Percentiles rank a stretch among this genome's conserved stretches.
Evolutionary conservation across 371 early-diverging fungal species (phyloP).

Genomic region (Saksenaea oblongispora): DNA sequence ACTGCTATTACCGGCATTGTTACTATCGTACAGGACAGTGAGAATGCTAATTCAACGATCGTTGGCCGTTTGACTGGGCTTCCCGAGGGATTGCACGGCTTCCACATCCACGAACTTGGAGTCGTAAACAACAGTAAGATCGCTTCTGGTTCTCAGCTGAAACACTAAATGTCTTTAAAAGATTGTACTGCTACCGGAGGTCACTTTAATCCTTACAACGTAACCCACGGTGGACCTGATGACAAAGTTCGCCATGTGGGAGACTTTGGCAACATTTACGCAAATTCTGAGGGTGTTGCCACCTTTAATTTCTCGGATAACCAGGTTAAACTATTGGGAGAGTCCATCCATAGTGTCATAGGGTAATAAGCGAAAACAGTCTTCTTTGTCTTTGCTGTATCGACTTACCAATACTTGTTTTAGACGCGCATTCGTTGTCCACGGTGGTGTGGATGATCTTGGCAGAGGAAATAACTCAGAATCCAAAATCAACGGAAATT

Average conservation of each 20-base stretch:
- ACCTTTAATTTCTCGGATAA: conserved; percentile 51
- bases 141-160: not conserved
- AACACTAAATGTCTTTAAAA: conserved; percentile 2
- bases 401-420: not conserved
- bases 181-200: conserved; percentile 70
- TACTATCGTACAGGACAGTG: conserved; percentile 63
- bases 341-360: conserved; percentile 65
- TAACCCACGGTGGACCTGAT: conserved; percentile 74
- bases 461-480: conserved; percentile 78
- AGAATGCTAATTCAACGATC: conserved; percentile 53
- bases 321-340: conserved; percentile 68
- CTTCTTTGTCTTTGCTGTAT: not conserved
- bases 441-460: conserved; percentile 83
- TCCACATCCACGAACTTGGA: conserved; percentile 81
- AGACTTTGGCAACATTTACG: conserved; percentile 81
- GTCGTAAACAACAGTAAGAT: conserved; percentile 66
- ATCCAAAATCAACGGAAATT: conserved; percentile 82
- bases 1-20: conserved; percentile 65
- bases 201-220: conserved; percentile 78
- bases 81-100: conserved; percentile 77
- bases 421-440: conserved; percentile 85
- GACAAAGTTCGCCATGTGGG: conserved; percentile 73
- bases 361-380: conserved; percentile 47
- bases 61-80: conserved; percentile 63
- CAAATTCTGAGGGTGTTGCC: conserved; percentile 54